Evolutionary conservation across 1,139 yeast species (phyloP), one percentile per base, ranked within the genome.

Genomic region (Yamadazyma kanchanaburiensis): DNA sequence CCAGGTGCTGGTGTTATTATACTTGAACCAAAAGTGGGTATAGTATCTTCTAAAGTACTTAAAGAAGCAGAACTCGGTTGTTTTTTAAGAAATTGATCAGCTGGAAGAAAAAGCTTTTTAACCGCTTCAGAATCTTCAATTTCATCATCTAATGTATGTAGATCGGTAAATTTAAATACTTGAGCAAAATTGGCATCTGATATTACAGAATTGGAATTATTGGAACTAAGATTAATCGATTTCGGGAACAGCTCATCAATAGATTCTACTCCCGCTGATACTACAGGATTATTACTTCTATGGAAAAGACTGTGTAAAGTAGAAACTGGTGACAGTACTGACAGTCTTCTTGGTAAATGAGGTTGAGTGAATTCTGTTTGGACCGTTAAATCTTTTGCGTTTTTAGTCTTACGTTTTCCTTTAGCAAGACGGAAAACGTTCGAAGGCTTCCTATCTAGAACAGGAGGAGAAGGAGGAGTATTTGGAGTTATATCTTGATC

Each of bases 181-280:
- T 51, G 46, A 2, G 71, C 74, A 30, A 56, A 51, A 23, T 45
- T 47, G 1, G 53, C 41, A 35, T 67, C 71, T 0, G 61, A 45
- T n/a, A 67, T 53, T 13, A 45, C 45, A 4, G 71, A 64, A 38
- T 66, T 67, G 12, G 71, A 64, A 37, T 58, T 66, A 36, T 58
- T 64, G 2, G 72, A 65, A 0, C 72, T 64, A 14, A 66, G 46
- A 4, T 56, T 48, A n/a, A 65, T 39, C 1, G 55, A 46, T 34
- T 64, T 41, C 12, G 45, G 35, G 9, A 28, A 6, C 11, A 27
- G 39, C 21, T 39, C 46, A 21, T 41, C 45, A n/a, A 39, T 28
- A 3, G 35, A 27, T 16, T 49, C 53, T 5, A 36, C 33, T 3
- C 25, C 23, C 5, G 52, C 33, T 25, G 31, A 40, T 11, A 25